Base-by-base conservation (phyloP, 1,284 basidiomycete genomes). In the Gymnopus androsaceus region DNA sequence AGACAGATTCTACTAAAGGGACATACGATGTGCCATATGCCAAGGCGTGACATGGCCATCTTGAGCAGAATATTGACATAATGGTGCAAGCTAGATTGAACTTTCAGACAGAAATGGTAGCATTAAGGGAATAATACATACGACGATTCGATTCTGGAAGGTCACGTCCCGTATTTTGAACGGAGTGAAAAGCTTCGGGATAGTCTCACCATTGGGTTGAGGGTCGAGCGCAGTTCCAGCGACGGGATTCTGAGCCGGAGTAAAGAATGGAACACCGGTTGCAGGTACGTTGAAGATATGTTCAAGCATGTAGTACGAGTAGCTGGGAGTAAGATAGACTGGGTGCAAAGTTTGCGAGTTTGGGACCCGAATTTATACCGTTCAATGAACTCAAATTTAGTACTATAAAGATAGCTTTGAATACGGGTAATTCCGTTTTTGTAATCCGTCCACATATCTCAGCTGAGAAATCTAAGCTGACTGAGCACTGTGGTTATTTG, bases 61-160 rank as follows among this genome's bases (percentile, higher is more conserved):
- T 31, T 85, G 74, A 2, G 83, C 74, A 2, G 83, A 87, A 69
- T 89, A 88, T 66, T 83, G 81, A 66, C 84, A 85, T 64, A 87
- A 72, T 1, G 84, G 84, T 4, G 79, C 75, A 30, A 79, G 59
- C 75, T 78, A 53, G 6, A 51, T 11, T 23, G n/a, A n/a, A 12
- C 12, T 28, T n/a, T 27, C 28, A n/a, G 28, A 1, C 9, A 23
- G 4, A 51, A 38, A n/a, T n/a, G n/a, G 17, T 27, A 50, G 48
- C 36, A 8, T 21, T 11, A 9, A 34, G n/a, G 4, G 11, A 37
- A 15, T 17, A n/a, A 17, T 3, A 64, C 79, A 57, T 50, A 87
- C 88, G 54, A 81, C 84, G 37, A 89, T 83, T 33, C 87, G 74
- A 69, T 93, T 91, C 54, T 85, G 87, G 70, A 92, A 87, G 7